Evolutionary conservation across 2,329 filamentous ascomycete species (phyloP).

Genomic region (Xylariales sp.): DNA sequence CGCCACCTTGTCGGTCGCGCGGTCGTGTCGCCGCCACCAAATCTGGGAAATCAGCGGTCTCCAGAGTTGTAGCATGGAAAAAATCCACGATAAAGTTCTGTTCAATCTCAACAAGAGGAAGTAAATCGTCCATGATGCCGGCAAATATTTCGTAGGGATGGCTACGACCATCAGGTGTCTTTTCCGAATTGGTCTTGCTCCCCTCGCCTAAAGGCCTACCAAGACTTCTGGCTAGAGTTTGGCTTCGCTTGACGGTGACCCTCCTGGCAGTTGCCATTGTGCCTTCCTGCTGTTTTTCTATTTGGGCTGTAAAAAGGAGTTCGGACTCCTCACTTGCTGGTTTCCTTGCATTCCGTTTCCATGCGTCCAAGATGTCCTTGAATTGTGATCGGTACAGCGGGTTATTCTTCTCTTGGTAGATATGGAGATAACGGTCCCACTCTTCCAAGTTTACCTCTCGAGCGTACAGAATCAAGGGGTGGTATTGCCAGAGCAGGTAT

Average conservation of each 20-base stretch:
- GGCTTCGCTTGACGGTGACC: constrained; percentile 91
- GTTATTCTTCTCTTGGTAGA: constrained; percentile 82
- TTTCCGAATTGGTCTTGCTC: constrained; percentile 63
- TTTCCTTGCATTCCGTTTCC: constrained; percentile 84
- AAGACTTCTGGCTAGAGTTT: constrained; percentile 81
- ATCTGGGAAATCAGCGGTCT: constrained; percentile 85
- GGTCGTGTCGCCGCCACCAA: constrained; percentile 75
- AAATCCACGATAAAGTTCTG: constrained; percentile 98
- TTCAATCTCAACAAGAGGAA: constrained; percentile 88
- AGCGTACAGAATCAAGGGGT: constrained; percentile 86
- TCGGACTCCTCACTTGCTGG: constrained; percentile 81
- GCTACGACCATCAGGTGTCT: constrained; percentile 71
- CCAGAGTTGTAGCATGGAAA: constrained; percentile 91
- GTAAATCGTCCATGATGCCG: constrained; percentile 81
- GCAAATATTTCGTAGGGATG: constrained; percentile 85
- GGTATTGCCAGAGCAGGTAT: constrained; percentile 85
- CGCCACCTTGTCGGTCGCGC: constrained; percentile 75
- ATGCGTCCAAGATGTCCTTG: constrained; percentile 78
- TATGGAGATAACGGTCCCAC: constrained; percentile 82
- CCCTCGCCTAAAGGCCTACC: constrained; percentile 75
- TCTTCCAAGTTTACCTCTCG: constrained; percentile 84
- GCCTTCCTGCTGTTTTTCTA: constrained; percentile 86
- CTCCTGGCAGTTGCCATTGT: constrained; percentile 82
- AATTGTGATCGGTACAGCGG: constrained; percentile 86
- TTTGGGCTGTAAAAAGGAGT: constrained; percentile 85